These are phyloP conservation scores for Trichoderma brevicompactum DNA, from an alignment of 2,329 filamentous ascomycete species.

Conservation along the genomic window DNA sequence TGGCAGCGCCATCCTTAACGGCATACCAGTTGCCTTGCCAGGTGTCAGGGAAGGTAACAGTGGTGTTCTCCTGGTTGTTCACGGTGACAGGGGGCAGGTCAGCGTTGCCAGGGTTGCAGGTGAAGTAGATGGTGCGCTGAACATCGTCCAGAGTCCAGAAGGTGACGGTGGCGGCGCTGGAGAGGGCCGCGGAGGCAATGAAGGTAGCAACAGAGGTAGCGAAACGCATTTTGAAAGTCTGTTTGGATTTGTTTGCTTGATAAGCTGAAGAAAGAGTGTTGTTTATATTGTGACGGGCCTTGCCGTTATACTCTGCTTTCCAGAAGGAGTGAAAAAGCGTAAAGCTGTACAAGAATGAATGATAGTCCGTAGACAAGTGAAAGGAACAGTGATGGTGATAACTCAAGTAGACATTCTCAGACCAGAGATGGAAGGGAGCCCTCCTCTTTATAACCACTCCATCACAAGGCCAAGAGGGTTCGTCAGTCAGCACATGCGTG, in stretches of 20 bases:
- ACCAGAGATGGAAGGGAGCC: background rate
- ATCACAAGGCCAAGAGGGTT: background rate
- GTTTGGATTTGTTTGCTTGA: conserved; percentile 27
- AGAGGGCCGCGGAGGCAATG: conserved; percentile 49
- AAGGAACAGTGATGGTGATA: conserved; percentile 27
- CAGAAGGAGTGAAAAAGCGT: conserved; percentile 28
- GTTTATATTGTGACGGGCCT: conserved; percentile 26
- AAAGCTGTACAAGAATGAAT: conserved; percentile 24
- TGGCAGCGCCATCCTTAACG: conserved; percentile 49
- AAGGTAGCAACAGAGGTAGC: conserved; percentile 50
- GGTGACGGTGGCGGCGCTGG: conserved; percentile 55
- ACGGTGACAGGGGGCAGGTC: conserved; percentile 48
- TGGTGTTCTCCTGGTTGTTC: conserved; percentile 43
- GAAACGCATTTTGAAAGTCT: conserved; percentile 59
- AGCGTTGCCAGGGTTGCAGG: conserved; percentile 46
- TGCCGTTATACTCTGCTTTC: conserved; percentile 28
- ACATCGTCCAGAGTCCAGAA: conserved; percentile 62
- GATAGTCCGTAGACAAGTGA: conserved; percentile 27
- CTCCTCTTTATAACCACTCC: conserved; percentile 27
- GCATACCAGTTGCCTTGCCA: conserved; percentile 59
- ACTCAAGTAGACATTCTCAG: background rate
- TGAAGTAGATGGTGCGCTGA: conserved; percentile 57
- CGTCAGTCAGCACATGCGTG: conserved; percentile 20
- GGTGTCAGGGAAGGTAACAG: conserved; percentile 48
- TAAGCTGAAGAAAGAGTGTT: conserved; percentile 24